A percentile compares a stretch with the other conserved stretches of the same genome.
Evolutionary conservation across 495 filamentous ascomycete species (phyloP).

Genomic region (Penicillium silybi): DNA sequence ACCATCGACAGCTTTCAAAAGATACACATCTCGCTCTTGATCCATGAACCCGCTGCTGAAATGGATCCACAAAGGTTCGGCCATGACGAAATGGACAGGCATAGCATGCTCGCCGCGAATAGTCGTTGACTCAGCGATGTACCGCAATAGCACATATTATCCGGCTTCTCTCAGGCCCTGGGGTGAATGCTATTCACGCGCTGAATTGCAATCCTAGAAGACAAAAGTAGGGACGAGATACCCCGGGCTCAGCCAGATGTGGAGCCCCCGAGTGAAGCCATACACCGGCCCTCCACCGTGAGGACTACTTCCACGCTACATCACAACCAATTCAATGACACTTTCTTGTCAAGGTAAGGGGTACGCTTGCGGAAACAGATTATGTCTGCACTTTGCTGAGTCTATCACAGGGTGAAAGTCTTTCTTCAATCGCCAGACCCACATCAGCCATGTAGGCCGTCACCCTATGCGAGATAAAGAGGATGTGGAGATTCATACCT

Average conservation of each 20-base stretch:
- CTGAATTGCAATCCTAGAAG: background rate
- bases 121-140: slow-evolving; percentile 1
- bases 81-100: background rate
- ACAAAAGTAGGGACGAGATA: background rate
- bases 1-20: background rate
- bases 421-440: background rate
- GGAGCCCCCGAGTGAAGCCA: background rate
- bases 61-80: background rate
- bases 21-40: background rate
- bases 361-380: no score
- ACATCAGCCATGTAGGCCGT: slow-evolving; percentile 21
- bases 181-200: background rate
- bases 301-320: slow-evolving; percentile 3
- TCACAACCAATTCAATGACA: slow-evolving; percentile 1
- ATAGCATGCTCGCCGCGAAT: background rate
- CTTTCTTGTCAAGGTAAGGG: slow-evolving; percentile 1
- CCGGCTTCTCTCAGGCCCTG: no score
- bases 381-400: background rate
- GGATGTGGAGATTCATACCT: slow-evolving; percentile 31
- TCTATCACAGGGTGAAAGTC: background rate
- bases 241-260: background rate
- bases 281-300: slow-evolving; percentile 1
- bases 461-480: slow-evolving; percentile 16
- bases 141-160: background rate
- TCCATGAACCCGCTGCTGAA: background rate